phyloP scores from a whole-genome alignment of 192 early-diverging fungal species.

The Diversispora eburnea region DNA sequence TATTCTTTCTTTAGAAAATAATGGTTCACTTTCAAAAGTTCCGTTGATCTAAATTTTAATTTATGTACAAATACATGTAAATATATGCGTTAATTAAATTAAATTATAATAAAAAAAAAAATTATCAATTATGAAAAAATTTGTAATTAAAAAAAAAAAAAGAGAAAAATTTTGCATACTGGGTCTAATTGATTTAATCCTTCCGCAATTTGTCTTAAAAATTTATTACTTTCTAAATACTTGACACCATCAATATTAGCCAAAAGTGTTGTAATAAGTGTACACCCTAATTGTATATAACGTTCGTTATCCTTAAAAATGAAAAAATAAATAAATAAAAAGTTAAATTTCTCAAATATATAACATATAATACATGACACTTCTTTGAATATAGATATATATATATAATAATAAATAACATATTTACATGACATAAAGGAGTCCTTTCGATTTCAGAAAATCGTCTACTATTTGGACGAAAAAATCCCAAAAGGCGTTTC shows the following conservation, averaged over 20 bases:
- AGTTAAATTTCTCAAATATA: not conserved
- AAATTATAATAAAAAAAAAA: conserved; percentile 6
- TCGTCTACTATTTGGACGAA: conserved; percentile 63
- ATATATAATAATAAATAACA: not conserved
- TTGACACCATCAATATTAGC: conserved; percentile 61
- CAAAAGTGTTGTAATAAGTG: conserved; percentile 64
- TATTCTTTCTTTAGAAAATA: conserved; percentile 75
- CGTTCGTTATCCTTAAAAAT: conserved; percentile 26
- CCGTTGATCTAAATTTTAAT: conserved; percentile 38
- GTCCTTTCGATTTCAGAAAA: conserved; percentile 53
- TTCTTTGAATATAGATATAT: too few species aligned
- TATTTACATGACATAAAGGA: not conserved
- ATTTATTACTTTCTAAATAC: conserved; percentile 65
- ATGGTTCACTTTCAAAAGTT: conserved; percentile 47
- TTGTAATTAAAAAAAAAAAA: not conserved
- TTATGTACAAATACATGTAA: not conserved
- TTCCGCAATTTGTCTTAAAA: conserved; percentile 68
- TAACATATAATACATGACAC: not conserved
- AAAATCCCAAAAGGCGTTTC: conserved; percentile 70
- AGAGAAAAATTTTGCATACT: conserved; percentile 38
- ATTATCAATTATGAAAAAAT: not conserved
- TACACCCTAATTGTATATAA: conserved; percentile 64
- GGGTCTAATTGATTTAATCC: conserved; percentile 75
- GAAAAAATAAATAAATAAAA: not conserved
- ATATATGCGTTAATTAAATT: not conserved